Evolutionary conservation across 2,329 filamentous ascomycete genomes (phyloP).

Genomic region (Alternaria metachromatica): DNA sequence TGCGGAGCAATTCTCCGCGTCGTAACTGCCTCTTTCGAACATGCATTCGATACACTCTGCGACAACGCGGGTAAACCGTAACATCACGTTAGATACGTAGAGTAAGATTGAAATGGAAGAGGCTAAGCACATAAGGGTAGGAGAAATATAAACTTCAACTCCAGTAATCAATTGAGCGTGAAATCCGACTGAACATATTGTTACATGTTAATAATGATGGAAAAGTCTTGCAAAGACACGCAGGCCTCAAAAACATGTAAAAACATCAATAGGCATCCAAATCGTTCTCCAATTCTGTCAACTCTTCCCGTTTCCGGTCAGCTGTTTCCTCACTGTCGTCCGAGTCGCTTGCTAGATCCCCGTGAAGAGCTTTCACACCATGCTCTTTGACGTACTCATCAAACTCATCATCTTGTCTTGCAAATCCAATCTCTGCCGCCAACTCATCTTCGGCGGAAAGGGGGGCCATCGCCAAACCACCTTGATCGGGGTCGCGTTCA

Average conservation of each 20-base stretch:
- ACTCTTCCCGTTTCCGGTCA: not conserved
- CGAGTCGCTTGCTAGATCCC: not conserved
- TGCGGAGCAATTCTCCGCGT: not conserved
- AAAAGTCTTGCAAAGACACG: not conserved
- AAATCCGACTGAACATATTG: not conserved
- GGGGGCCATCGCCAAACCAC: not conserved
- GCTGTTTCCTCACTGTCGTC: not conserved
- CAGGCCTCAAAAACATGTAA: not conserved
- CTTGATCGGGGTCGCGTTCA: not conserved
- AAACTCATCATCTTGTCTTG: not conserved
- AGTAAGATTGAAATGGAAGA: not conserved
- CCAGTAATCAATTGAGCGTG: too few relatives aligned
- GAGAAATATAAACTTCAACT: too few relatives aligned
- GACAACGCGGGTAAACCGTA: not conserved
- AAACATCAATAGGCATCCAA: not conserved
- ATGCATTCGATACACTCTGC: not conserved
- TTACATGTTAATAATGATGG: fast-evolving
- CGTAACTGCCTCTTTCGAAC: not conserved
- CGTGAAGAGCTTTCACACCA: too few relatives aligned
- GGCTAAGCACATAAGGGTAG: not conserved
- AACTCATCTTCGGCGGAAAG: too few relatives aligned
- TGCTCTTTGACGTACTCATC: not conserved
- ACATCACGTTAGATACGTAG: not conserved
- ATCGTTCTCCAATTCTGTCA: too few relatives aligned
- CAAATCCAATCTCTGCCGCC: too few relatives aligned